Evolutionary conservation across 139 green algal genomes (phyloP).

Genomic region (Chlamydomonas schloesseri): DNA sequence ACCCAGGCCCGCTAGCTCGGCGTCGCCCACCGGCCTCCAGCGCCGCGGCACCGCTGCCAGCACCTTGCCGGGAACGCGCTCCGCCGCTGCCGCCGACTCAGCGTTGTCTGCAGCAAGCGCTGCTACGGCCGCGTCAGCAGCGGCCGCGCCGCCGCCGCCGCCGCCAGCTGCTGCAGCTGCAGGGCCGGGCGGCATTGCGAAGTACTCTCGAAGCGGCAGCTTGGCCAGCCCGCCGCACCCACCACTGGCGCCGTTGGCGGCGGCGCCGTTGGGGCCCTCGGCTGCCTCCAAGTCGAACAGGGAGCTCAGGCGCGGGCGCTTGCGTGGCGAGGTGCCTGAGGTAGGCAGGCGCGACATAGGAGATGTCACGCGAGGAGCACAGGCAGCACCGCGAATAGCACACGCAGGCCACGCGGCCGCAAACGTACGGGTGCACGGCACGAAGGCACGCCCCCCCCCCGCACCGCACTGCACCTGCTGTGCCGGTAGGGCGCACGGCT

Average conservation of each 20-base stretch:
- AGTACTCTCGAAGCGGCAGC: slow-evolving; percentile 20
- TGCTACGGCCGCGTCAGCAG: neutral
- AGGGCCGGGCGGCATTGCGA: neutral
- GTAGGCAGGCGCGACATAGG: too few relatives aligned
- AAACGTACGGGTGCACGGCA: neutral
- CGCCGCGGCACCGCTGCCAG: slow-evolving; percentile 1
- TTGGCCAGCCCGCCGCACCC: neutral
- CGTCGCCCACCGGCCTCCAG: neutral
- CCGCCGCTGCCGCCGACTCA: neutral
- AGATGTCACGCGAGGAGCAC: too few relatives aligned
- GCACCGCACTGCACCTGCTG: too few relatives aligned
- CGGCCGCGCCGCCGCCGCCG: neutral
- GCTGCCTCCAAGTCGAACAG: neutral
- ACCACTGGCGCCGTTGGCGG: neutral
- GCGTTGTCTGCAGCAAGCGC: neutral
- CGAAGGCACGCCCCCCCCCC: too few relatives aligned
- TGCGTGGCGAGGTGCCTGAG: neutral
- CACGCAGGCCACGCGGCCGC: too few relatives aligned
- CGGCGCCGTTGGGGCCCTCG: too few relatives aligned
- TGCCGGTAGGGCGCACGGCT: accelerated
- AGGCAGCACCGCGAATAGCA: neutral
- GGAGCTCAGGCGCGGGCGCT: slow-evolving; percentile 19
- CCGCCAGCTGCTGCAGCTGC: neutral
- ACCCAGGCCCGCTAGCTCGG: neutral
- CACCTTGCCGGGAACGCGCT: neutral